These are phyloP conservation scores for Leucaena leucocephala DNA, from an alignment of 306 rosid genomes.

Conservation along the genomic window DNA sequence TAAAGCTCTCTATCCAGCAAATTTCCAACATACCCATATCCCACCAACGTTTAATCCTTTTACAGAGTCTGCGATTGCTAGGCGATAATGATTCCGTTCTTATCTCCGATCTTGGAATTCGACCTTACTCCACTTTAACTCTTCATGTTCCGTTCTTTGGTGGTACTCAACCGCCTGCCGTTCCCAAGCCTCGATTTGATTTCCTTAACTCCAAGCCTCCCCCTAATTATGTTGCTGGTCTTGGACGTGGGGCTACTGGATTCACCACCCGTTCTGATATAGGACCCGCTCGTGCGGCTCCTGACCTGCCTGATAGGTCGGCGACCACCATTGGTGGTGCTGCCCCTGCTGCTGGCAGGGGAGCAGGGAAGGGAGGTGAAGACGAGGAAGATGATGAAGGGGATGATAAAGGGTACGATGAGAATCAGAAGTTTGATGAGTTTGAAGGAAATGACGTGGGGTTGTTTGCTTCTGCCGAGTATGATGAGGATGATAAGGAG, in stretches of 20 bases:
- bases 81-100: constrained; percentile 39
- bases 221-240: constrained; percentile 81
- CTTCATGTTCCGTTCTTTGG: constrained; percentile 49
- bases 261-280: constrained; percentile 89
- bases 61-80: constrained; percentile 52
- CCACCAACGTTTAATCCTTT: constrained; percentile 64
- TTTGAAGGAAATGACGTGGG: constrained; percentile 94
- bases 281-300: constrained; percentile 88
- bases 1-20: constrained; percentile 58
- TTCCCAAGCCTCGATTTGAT: constrained; percentile 74
- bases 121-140: constrained; percentile 47
- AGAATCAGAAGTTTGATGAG: constrained; percentile 88
- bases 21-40: constrained; percentile 49
- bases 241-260: constrained; percentile 95
- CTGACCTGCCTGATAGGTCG: constrained; percentile 76
- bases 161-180: constrained; percentile 55
- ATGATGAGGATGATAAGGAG: constrained; percentile 90
- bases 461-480: constrained; percentile 82
- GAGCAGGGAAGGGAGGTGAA: constrained; percentile 72
- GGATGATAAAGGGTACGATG: constrained; percentile 85
- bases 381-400: constrained; percentile 85
- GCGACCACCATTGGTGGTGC: constrained; percentile 50
- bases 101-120: constrained; percentile 58
- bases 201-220: constrained; percentile 88
- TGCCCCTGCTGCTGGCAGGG: constrained; percentile 50